Evolutionary conservation across 805 yeast genomes (phyloP), one percentile per base, ranked within the genome.

Genomic region (Candida manassasensis): DNA sequence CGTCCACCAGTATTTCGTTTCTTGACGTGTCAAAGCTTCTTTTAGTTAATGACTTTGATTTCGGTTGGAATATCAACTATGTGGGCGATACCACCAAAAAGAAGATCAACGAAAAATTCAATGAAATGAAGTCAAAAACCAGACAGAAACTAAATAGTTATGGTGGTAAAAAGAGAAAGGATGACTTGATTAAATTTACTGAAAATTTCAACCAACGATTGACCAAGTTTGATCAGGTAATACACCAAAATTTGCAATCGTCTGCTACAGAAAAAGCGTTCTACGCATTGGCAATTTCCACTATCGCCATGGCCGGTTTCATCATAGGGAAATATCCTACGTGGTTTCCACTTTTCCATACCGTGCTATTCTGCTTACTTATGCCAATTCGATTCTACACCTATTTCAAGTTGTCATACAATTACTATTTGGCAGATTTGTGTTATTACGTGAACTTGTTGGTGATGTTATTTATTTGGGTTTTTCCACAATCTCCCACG

Each of bases 401-500:
- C 1, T 90, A 85, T 61, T 83, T 80, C 63, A 84, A 84, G 57
- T 72, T 69, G 34, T 75, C 85, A 6, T 86, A 72, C 61, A 96
- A 89, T 41, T 90, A 84, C 57, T 90, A 79, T 55, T 65, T 93
- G 52, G 97, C 95, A 1, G 97, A 90, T 59, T 69, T 90, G 45
- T 90, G 98, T 60, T 90, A 90, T 58, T 93, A 82, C 55, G 97
- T 84, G 29, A 93, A 90, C 52, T 47, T 77, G 9, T 59, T 90
- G 39, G 61, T 84, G 32, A 49, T 89, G 46, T 43, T 77, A 1
- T 90, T 76, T 52, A 71, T 90, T 21, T 90, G 97, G 97, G 66
- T 78, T 4, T 78, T 80, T 42, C 97, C 98, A 0, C 50, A 68
- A 21, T 84, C 95, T 2, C 68, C 70, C 26, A 73, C 79, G 46